Percentiles rank a stretch among this genome's conserved stretches.
Conservation (phyloP, 768 basidiomycete genomes). For the Serendipita indica region DNA sequence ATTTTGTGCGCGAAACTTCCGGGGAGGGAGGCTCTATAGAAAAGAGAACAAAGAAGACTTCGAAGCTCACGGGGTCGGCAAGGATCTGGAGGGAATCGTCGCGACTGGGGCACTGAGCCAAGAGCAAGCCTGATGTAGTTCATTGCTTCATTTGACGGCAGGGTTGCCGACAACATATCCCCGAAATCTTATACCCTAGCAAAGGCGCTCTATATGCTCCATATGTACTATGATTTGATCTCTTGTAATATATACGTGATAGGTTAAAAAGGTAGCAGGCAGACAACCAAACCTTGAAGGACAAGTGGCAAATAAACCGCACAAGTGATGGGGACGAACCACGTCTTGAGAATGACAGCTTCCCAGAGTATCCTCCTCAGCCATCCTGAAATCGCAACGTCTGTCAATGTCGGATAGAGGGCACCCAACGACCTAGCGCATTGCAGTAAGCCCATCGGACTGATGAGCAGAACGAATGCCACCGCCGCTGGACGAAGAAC, state of each 20-base stretch:
- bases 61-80: too few relatives aligned
- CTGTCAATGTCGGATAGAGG: constrained; percentile 23
- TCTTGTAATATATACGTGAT: too few relatives aligned
- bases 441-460: constrained; percentile 14
- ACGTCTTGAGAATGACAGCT: constrained; percentile 66
- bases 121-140: too few relatives aligned
- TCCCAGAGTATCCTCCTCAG: constrained; percentile 46
- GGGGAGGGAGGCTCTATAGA: too few relatives aligned
- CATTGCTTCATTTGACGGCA: not conserved
- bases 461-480: not conserved
- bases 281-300: constrained; percentile 47
- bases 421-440: not conserved
- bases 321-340: constrained; percentile 73
- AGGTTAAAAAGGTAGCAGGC: constrained; percentile 4
- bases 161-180: not conserved
- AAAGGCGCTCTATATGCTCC: too few relatives aligned
- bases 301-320: constrained; percentile 63
- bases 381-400: constrained; percentile 41
- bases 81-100: too few relatives aligned
- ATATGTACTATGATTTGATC: too few relatives aligned
- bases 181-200: not conserved
- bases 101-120: too few relatives aligned
- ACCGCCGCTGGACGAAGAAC: constrained; percentile 17
- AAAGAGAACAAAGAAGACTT: too few relatives aligned
- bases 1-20: too few relatives aligned